Base-by-base conservation (phyloP, 306 rosid species). In the Vicia sativa region DNA sequence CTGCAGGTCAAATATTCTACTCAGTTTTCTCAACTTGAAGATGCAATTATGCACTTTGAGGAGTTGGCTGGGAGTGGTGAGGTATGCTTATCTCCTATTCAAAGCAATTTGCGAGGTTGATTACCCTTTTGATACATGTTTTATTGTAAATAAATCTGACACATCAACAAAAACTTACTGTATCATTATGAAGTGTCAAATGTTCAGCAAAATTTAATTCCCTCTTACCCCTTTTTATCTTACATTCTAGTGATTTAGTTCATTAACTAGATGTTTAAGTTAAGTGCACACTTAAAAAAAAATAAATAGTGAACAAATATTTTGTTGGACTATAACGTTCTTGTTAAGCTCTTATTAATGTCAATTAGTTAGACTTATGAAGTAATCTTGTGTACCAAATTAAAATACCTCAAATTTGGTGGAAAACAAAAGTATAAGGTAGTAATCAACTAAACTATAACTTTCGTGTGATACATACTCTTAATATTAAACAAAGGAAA, bases 21-120 rank as follows among this genome's bases (percentile, higher is more conserved):
- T 38, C 87, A 82, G 68, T 79, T 88, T 79, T 85, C 90, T 80
- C 81, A 68, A 35, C 90, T 93, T 49, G 84, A 90, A 85, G 87
- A 85, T 19, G 90, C 63, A 56, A 73, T 90, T 74, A 55, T 80
- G 67, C 88, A 78, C 67, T 79, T 93, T 13, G 85, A 81, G 73
- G 87, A 78, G 75, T 78, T 87, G 70, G 73, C 91, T 2, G 78
- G 80, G 48, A 56, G 55, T 61, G 48, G 68, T 29, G 86, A 81
- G 81, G 74, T 31, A 26, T 35, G 74, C 49, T 61, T 35, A 23
- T 62, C 75, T 55, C 59, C 53, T 48, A 10, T 56, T 58, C 76
- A 48, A 61, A 65, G 35, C 46, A 52, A 45, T 63, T 62, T 25
- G 14, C 21, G 53, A 34, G 62, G 73, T 69, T 73, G 76, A 56